Conservation (phyloP, 345 rosid genomes). For the Gossypium anomalum region DNA sequence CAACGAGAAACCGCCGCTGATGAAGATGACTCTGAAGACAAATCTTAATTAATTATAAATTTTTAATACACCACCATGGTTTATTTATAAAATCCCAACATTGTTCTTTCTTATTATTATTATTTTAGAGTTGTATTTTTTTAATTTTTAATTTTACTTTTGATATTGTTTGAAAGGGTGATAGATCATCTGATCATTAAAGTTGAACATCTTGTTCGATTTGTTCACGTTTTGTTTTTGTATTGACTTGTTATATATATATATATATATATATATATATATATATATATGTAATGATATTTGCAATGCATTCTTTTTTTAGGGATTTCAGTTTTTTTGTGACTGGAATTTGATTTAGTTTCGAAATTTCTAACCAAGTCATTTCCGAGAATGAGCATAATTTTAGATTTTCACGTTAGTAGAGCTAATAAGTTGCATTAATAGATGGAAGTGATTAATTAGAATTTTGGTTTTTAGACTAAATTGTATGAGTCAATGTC, state of each 20-base stretch:
- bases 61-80: background rate
- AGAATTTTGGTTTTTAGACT: too few relatives aligned
- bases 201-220: background rate
- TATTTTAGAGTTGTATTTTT: too few relatives aligned
- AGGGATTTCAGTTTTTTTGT: too few relatives aligned
- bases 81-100: background rate
- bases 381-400: too few relatives aligned
- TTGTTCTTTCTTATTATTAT: background rate
- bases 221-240: background rate
- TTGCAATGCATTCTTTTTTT: too few relatives aligned
- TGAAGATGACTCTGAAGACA: constrained; percentile 12
- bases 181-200: background rate
- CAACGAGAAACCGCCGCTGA: constrained; percentile 4
- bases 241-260: background rate
- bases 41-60: constrained; percentile 16
- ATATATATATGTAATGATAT: too few relatives aligned
- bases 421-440: too few relatives aligned
- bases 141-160: background rate
- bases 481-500: too few relatives aligned
- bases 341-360: too few relatives aligned
- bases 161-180: background rate
- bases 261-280: background rate
- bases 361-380: too few relatives aligned
- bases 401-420: too few relatives aligned
- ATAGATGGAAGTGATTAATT: too few relatives aligned